Evolutionary conservation across 1,139 yeast genomes (phyloP).

Genomic region (Scheffersomyces stambukii): DNA sequence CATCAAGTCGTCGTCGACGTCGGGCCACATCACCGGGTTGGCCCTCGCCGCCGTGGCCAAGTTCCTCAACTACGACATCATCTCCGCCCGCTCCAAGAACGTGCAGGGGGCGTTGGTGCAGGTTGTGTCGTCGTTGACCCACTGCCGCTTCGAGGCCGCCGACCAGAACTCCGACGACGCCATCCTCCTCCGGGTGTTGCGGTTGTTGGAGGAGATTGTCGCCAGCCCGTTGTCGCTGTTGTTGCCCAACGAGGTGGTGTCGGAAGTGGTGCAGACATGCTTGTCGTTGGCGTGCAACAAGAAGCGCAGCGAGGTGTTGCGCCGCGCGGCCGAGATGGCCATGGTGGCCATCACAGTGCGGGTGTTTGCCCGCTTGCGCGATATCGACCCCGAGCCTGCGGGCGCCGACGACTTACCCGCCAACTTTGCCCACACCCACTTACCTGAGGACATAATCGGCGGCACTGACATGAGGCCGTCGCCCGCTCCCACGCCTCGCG

Average conservation of each 20-base stretch:
- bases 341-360: slow-evolving; percentile 66
- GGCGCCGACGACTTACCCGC: slow-evolving; percentile 27
- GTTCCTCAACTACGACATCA: slow-evolving; percentile 60
- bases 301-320: slow-evolving; percentile 81
- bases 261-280: slow-evolving; percentile 89
- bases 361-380: slow-evolving; percentile 59
- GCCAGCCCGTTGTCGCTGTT: slow-evolving; percentile 59
- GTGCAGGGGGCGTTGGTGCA: slow-evolving; percentile 51
- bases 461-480: slow-evolving; percentile 21
- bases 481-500: slow-evolving; percentile 10
- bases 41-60: slow-evolving; percentile 77
- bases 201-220: slow-evolving; percentile 67
- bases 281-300: slow-evolving; percentile 90
- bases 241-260: slow-evolving; percentile 76
- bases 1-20: slow-evolving; percentile 79
- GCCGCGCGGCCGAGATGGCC: slow-evolving; percentile 88
- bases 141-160: slow-evolving; percentile 93
- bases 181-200: slow-evolving; percentile 75
- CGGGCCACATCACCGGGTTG: slow-evolving; percentile 80
- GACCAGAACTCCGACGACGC: slow-evolving; percentile 94
- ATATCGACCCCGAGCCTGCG: slow-evolving; percentile 49
- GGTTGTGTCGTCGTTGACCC: slow-evolving; percentile 75
- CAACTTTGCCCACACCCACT: slow-evolving; percentile 28
- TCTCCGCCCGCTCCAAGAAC: slow-evolving; percentile 41
- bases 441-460: slow-evolving; percentile 42